phyloP scores from a whole-genome alignment of 331 rosid species.

The Malus hybrid region DNA sequence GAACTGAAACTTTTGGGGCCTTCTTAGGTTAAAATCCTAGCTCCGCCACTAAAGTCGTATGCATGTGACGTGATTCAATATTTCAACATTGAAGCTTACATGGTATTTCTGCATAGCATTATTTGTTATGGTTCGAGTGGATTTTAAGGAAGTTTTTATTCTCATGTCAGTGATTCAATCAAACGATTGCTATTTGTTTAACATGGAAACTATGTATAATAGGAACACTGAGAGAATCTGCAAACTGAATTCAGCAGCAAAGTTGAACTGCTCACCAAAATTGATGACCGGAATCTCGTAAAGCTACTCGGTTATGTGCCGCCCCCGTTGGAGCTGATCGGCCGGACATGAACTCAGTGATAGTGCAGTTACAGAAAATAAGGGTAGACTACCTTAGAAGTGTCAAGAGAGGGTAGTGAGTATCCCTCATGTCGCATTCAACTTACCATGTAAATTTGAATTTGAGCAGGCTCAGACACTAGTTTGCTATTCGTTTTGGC shows the following conservation, averaged over 20 bases:
- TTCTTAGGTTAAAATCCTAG: no score
- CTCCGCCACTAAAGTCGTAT: background rate
- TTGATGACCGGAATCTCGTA: conserved; percentile 89
- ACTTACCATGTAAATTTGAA: conserved; percentile 1
- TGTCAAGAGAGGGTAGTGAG: conserved; percentile 28
- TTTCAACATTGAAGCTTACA: background rate
- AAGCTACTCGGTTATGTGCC: conserved; percentile 85
- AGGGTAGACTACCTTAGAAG: conserved; percentile 67
- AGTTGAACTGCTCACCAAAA: conserved; percentile 55
- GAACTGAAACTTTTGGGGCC: no score
- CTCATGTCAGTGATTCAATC: background rate
- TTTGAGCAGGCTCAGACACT: background rate
- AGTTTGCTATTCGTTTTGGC: background rate
- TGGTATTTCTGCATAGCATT: no score
- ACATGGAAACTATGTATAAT: conserved; percentile 7
- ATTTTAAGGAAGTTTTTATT: background rate
- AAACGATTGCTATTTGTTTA: background rate
- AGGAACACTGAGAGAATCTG: conserved; percentile 75
- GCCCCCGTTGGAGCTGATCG: conserved; percentile 74
- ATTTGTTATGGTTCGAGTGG: no score
- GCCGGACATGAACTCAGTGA: conserved; percentile 82
- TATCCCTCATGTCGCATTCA: background rate
- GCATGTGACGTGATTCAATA: background rate
- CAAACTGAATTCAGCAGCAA: conserved; percentile 83
- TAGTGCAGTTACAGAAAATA: conserved; percentile 76